Conservation (phyloP, 345 rosid genomes). For the Acer campestre region DNA sequence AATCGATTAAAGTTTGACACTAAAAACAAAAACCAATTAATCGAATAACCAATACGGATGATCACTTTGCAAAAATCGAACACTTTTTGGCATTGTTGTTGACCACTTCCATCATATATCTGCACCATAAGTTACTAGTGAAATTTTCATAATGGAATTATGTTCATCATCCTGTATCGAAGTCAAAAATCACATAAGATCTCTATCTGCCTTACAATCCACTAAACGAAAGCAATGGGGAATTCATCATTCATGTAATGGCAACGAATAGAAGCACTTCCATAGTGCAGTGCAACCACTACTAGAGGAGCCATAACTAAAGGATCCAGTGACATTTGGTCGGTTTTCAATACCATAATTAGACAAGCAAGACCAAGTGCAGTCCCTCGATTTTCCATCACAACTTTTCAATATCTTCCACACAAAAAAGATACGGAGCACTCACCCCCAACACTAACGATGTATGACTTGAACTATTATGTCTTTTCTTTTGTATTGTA, state of each 20-base stretch:
- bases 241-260: background rate
- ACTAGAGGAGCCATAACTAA: background rate
- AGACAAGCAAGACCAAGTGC: background rate
- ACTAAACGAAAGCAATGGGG: background rate
- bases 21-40: background rate
- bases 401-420: background rate
- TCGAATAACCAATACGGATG: background rate
- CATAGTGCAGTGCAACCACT: background rate
- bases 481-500: background rate
- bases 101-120: background rate
- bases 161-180: background rate
- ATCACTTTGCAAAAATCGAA: background rate
- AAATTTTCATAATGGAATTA: background rate
- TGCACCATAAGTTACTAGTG: background rate
- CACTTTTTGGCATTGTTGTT: background rate
- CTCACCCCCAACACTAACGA: background rate
- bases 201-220: background rate
- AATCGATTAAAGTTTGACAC: background rate
- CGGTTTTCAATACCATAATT: background rate
- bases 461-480: background rate
- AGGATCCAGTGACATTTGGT: background rate
- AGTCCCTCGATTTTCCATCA: background rate
- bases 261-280: constrained; percentile 9
- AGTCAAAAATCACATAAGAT: constrained; percentile 9
- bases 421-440: background rate